Base-by-base conservation (phyloP, 2,329 filamentous ascomycete species). In the Aspergillus ibericus region DNA sequence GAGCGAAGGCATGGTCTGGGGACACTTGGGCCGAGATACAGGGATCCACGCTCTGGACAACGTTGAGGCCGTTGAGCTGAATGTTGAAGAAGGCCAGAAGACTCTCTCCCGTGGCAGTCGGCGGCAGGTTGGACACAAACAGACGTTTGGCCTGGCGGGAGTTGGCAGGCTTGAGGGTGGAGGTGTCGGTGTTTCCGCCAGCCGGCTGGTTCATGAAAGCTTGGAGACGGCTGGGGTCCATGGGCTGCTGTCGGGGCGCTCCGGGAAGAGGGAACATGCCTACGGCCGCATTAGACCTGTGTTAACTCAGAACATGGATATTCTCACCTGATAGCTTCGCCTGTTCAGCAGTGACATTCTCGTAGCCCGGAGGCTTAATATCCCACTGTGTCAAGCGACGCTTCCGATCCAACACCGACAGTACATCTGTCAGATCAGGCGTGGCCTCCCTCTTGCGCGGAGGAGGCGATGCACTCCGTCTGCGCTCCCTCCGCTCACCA, bases 241-340 rank as follows among this genome's bases (percentile, higher is more conserved):
- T 95, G 34, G 92, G 89, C 71, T 97, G 93, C 75, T 96, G 92
- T 67, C 95, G 88, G 55, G 95, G 95, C 61, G 95, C 95, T 64
- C 95, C 95, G 3, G 95, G 95, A 47, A 99, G 86, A 60, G 96
- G 93, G 81, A 99, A 99, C 95, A 99, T 97, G 80, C 93, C 89
- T 66, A 35, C 44, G 50, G 15, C 38, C 63, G 49, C 34, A 42
- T 49, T 40, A 50, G 22, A 9, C 25, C 7, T 44, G 36, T 25
- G 42, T 35, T 15, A 35, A 10, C 44, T 36, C 10, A 56, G 12
- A 29, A 64, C 76, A n/a, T n/a, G n/a, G n/a, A n/a, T n/a, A n/a
- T n/a, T n/a, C 22, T 64, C 68, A 79, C 80, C 87, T 2, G 96
- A 99, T 46, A 99, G 84, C 81, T 99, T 99, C 52, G 95, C 96